A percentile compares a stretch with the other conserved stretches of the same genome.
Conservation (phyloP, 2,329 filamentous ascomycete species). For the Penicillium sp. region DNA sequence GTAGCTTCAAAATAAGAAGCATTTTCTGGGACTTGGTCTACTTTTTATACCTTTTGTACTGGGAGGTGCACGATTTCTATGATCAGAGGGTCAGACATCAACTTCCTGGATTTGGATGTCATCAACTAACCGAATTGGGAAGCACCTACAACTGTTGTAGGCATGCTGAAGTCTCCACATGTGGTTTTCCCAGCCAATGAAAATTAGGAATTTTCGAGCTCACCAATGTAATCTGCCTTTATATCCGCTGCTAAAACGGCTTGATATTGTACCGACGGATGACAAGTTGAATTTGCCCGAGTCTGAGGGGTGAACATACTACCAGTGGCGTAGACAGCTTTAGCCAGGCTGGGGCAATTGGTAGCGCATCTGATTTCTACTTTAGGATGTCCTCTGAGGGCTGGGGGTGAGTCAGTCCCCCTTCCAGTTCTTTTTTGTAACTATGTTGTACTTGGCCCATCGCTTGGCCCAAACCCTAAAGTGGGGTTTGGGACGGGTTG, state of each 20-base stretch:
- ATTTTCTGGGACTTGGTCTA: not conserved
- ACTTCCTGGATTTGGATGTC: no score
- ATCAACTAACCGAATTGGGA: not conserved
- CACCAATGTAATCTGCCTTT: not conserved
- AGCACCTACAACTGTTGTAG: no score
- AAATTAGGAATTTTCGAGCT: not conserved
- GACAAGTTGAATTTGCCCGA: not conserved
- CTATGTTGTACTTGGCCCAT: no score
- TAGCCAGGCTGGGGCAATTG: no score
- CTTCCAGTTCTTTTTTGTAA: no score
- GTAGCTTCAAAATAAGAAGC: not conserved
- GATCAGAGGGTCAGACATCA: not conserved
- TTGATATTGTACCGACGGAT: not conserved
- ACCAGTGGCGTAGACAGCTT: no score
- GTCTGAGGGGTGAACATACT: no score
- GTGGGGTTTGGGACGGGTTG: no score
- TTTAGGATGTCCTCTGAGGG: no score
- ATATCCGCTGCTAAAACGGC: not conserved
- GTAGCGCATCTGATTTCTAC: no score
- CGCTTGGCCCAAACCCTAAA: no score
- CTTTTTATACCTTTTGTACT: not conserved
- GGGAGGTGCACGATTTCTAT: not conserved
- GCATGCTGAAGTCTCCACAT: not conserved
- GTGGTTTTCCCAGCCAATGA: not conserved
- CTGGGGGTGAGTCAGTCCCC: no score